Percentiles rank a stretch among this genome's conserved stretches.
Conservation (phyloP, 2,329 filamentous ascomycete species). For the Scedosporium boydii region DNA sequence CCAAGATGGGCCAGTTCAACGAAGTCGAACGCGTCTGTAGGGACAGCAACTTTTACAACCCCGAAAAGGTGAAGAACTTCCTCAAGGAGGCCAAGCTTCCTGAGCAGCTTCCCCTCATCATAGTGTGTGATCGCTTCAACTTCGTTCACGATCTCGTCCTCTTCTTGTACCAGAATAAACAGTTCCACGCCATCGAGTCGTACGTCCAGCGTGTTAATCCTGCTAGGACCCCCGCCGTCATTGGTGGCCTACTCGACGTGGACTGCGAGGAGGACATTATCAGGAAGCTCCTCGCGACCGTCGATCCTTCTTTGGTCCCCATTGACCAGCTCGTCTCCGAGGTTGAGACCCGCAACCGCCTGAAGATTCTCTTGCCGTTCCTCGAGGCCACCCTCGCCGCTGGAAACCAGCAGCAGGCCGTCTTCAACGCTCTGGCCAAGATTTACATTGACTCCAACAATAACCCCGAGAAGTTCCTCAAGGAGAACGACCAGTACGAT, state of each 20-base stretch:
- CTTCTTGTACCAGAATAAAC: conserved; percentile 97
- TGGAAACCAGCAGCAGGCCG: conserved; percentile 91
- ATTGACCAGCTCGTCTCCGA: conserved; percentile 91
- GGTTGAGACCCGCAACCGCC: conserved; percentile 89
- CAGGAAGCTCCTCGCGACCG: conserved; percentile 78
- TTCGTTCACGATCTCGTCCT: conserved; percentile 95
- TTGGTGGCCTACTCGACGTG: conserved; percentile 89
- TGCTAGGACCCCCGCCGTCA: conserved; percentile 77
- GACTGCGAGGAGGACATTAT: conserved; percentile 96
- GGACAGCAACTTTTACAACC: conserved; percentile 81
- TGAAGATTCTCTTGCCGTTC: conserved; percentile 94
- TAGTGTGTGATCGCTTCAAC: conserved; percentile 98
- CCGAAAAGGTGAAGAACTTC: conserved; percentile 98
- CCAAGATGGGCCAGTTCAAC: conserved; percentile 83
- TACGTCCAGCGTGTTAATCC: conserved; percentile 98
- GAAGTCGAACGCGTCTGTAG: conserved; percentile 97
- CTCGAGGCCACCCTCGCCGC: conserved; percentile 81
- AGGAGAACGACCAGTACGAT: conserved; percentile 96
- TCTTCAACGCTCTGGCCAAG: conserved; percentile 96
- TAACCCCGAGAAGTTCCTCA: conserved; percentile 93
- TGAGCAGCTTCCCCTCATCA: conserved; percentile 92
- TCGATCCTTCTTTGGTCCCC: conserved; percentile 75
- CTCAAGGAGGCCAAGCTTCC: conserved; percentile 88
- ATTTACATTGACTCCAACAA: conserved; percentile 99
- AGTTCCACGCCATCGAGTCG: conserved; percentile 97